Evolutionary conservation across 495 filamentous ascomycete species (phyloP), one percentile per base, ranked within the genome.

Genomic region (Neurospora sp.): DNA sequence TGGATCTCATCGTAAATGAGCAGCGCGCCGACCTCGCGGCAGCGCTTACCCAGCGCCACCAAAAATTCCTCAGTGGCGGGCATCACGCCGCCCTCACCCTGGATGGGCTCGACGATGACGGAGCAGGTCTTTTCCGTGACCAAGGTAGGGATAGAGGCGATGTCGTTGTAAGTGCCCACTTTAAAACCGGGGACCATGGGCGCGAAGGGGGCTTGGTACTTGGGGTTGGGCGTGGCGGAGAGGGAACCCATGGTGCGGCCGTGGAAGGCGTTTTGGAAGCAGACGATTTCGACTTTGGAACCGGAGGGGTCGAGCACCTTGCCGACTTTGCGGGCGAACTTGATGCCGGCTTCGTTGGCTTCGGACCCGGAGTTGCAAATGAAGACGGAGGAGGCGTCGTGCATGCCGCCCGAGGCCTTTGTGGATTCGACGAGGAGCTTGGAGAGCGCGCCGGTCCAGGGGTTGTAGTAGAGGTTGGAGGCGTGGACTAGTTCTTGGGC

Each of bases 1-100:
- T 99, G 94, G 76, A 99, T 98, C 85, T 99, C 96, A 75, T 99
- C 96, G 83, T 93, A 97, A 77, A 97, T 91, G 71, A 99, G 84
- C 11, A 98, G 87, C 0, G 96, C 96, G 44, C 92, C 93, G 39
- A 97, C 93, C 78, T 93, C 92, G 69, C 90, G 89, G 81, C 95
- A 98, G 70, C 94, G 88, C 75, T 87, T 87, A 72, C 91, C 91
- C 12, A 99, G 86, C 0, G 93, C 90, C 11, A 85, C 73, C 9
- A 98, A 86, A 81, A 98, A 99, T 74, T 92, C 91, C 4, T 90
- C 88, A 5, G 87, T 92, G 3, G 92, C 96, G 12, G 93, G 89
- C 75, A 93, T 92, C 42, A 99, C 91, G 74, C 96, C 96, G 44
- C 96, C 96, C 84, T 99, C 96, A 46, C 96, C 96, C 83, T 99